A percentile compares a stretch with the other conserved stretches of the same genome.
phyloP scores from a whole-genome alignment of 176 grass and related monocot genomes.

The Oryza longistaminata region DNA sequence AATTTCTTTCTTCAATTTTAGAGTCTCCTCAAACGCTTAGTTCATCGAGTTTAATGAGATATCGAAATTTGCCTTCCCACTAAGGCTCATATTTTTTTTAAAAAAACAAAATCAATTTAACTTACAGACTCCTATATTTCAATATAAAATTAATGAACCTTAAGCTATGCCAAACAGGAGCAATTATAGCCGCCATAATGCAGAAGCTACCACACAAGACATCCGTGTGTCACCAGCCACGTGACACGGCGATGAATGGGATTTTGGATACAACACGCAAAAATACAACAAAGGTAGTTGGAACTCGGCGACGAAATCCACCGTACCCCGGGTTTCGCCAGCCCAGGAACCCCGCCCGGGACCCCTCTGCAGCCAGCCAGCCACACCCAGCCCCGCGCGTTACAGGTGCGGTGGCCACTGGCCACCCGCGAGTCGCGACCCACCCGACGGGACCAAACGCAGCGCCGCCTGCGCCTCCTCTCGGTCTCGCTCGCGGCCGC shows the following conservation, averaged over 20 bases:
- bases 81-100: no score
- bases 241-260: not conserved
- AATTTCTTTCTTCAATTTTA: no score
- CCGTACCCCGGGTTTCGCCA: conserved; percentile 4
- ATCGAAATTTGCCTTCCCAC: no score
- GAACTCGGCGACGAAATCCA: conserved; percentile 13
- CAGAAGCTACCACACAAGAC: not conserved
- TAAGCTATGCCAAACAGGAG: no score
- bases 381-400: not conserved
- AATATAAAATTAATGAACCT: no score
- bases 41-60: no score
- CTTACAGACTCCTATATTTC: no score
- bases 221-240: not conserved
- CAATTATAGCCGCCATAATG: not conserved
- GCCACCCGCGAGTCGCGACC: not conserved
- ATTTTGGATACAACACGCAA: not conserved
- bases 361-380: conserved; percentile 27
- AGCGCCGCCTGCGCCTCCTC: not conserved
- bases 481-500: not conserved
- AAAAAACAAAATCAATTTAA: no score
- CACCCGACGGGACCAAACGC: not conserved
- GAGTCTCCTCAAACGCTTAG: no score
- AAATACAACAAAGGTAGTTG: conserved; percentile 12
- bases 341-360: conserved; percentile 39
- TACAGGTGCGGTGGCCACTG: not conserved